phyloP scores from a whole-genome alignment of 1,139 yeast species.

The Spathaspora sp. region DNA sequence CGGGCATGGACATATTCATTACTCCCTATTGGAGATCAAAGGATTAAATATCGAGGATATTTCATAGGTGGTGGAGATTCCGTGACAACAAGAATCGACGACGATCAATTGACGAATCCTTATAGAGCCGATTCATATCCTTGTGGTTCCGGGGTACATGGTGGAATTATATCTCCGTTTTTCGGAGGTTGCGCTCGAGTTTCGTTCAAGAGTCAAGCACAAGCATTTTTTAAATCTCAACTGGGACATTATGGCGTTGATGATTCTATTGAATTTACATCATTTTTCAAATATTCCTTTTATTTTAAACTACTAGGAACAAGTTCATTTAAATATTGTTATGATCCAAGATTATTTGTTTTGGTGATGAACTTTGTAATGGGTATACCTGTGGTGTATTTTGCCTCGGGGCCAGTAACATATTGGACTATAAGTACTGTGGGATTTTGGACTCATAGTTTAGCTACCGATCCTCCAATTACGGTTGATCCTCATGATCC shows the following conservation, averaged over 20 bases:
- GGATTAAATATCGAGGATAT: constrained; percentile 69
- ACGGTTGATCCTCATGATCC: constrained; percentile 53
- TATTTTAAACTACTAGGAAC: constrained; percentile 43
- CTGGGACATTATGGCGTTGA: constrained; percentile 51
- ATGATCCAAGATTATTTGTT: constrained; percentile 64
- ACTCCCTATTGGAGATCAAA: constrained; percentile 69
- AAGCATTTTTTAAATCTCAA: constrained; percentile 44
- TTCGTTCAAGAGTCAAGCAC: constrained; percentile 55
- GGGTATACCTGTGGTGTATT: constrained; percentile 58
- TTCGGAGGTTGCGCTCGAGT: constrained; percentile 82
- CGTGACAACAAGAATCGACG: constrained; percentile 11
- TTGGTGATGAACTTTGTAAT: constrained; percentile 57
- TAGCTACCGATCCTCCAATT: constrained; percentile 84
- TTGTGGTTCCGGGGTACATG: constrained; percentile 89
- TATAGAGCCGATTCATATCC: constrained; percentile 88
- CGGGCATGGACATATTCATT: constrained; percentile 76
- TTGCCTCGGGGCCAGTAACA: constrained; percentile 53
- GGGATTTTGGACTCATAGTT: constrained; percentile 85
- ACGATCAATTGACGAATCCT: constrained; percentile 46
- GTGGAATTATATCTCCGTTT: constrained; percentile 71
- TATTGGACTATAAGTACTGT: constrained; percentile 62
- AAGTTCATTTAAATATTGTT: constrained; percentile 45
- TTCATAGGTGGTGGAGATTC: constrained; percentile 72
- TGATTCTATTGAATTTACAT: constrained; percentile 60
- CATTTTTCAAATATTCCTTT: constrained; percentile 76